phyloP scores from a whole-genome alignment of 75 land plant genomes.

The Cupressus sempervirens region DNA sequence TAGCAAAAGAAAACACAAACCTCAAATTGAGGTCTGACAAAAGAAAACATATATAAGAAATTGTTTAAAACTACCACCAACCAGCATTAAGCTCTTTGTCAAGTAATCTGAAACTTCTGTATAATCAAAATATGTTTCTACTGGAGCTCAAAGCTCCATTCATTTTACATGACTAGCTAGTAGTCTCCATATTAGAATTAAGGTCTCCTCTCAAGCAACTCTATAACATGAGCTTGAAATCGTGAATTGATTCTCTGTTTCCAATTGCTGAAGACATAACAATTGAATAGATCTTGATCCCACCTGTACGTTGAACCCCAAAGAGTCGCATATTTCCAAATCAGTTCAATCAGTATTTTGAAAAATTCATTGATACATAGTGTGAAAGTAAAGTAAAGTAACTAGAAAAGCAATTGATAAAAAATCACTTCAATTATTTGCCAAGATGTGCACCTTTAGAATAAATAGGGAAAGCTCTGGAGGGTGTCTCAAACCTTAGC shows the following conservation, averaged over 20 bases:
- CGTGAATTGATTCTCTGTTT: background rate
- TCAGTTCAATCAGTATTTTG: background rate
- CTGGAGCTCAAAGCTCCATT: background rate
- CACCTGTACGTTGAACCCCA: background rate
- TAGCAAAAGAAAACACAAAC: too few relatives aligned
- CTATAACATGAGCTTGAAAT: background rate
- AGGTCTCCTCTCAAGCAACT: background rate
- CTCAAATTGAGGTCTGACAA: too few relatives aligned
- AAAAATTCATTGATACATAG: background rate
- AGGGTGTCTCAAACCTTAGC: slow-evolving; percentile 3
- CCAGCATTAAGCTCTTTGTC: background rate
- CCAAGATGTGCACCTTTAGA: background rate
- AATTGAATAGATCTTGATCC: background rate
- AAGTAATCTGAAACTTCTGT: background rate
- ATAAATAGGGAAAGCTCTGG: background rate
- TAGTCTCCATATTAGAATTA: background rate
- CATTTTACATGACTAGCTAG: background rate
- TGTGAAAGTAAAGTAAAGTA: background rate
- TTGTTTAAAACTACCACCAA: background rate
- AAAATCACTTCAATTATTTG: background rate
- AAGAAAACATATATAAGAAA: background rate
- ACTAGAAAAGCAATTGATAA: background rate
- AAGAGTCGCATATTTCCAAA: background rate
- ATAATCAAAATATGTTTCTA: background rate
- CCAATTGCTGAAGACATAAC: background rate